phyloP scores from a whole-genome alignment of 306 rosid species.

The cucumber (Cucumis sativus) region Cucumber_9930_V3 NC_026659.2:20575001-20575500 shows the following conservation, averaged over 20 bases:
- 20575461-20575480: too few relatives aligned
- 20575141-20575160: not conserved
- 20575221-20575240: not conserved
- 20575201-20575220: not conserved
- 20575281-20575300: not conserved
- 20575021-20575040: too few relatives aligned
- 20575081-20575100: not conserved
- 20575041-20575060: not conserved
- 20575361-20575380: not conserved
- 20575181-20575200: not conserved
- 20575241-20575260: not conserved
- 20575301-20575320: not conserved
- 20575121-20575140: not conserved
- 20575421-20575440: too few relatives aligned
- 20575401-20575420: too few relatives aligned
- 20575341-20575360: not conserved
- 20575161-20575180: not conserved
- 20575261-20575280: not conserved
- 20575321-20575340: not conserved
- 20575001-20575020: not conserved
- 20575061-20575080: not conserved
- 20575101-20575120: not conserved
- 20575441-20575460: too few relatives aligned
- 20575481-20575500: too few relatives aligned
- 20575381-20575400: too few relatives aligned